phyloP scores from a whole-genome alignment of 208 protist genomes.

The Trypanosoma mega region DNA sequence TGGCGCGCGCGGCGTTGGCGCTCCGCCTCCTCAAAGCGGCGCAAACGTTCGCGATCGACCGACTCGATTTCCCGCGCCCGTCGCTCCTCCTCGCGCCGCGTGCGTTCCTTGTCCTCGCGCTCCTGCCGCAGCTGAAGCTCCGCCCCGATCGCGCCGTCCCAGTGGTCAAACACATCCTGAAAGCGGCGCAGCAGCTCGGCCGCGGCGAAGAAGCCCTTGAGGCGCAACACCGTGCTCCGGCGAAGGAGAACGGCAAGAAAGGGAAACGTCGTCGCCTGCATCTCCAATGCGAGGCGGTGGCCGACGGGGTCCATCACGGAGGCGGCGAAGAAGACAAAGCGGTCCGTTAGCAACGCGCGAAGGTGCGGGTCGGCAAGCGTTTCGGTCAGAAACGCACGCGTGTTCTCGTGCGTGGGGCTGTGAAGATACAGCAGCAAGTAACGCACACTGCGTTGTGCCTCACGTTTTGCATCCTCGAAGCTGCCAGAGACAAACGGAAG shows the following conservation, averaged over 20 bases:
- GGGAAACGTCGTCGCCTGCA: slow-evolving; percentile 61
- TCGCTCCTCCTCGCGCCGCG: slow-evolving; percentile 47
- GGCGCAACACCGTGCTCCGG: slow-evolving; percentile 44
- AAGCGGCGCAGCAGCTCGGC: slow-evolving; percentile 57
- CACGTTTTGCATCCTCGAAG: slow-evolving; percentile 53
- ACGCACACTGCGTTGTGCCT: slow-evolving; percentile 36
- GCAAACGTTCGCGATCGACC: slow-evolving; percentile 56
- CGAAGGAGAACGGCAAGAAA: slow-evolving; percentile 61
- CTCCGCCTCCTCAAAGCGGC: slow-evolving; percentile 33
- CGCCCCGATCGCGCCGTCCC: slow-evolving; percentile 62
- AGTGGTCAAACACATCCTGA: slow-evolving; percentile 45
- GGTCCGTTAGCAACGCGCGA: slow-evolving; percentile 39
- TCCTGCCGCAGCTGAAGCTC: slow-evolving; percentile 59
- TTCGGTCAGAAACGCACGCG: slow-evolving; percentile 47
- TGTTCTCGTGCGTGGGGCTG: slow-evolving; percentile 73
- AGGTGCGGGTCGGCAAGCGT: slow-evolving; percentile 51
- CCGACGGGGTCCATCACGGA: slow-evolving; percentile 54
- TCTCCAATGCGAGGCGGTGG: slow-evolving; percentile 39
- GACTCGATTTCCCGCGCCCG: slow-evolving; percentile 44
- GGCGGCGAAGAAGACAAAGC: slow-evolving; percentile 55
- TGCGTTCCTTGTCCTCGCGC: slow-evolving; percentile 53
- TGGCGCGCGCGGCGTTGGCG: slow-evolving; percentile 1
- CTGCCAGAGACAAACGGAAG: slow-evolving; percentile 60
- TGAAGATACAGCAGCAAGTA: slow-evolving; percentile 84
- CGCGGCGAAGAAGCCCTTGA: slow-evolving; percentile 48